Evolutionary conservation across 768 basidiomycete species (phyloP).

Genomic region (Solioccasus polychromus): DNA sequence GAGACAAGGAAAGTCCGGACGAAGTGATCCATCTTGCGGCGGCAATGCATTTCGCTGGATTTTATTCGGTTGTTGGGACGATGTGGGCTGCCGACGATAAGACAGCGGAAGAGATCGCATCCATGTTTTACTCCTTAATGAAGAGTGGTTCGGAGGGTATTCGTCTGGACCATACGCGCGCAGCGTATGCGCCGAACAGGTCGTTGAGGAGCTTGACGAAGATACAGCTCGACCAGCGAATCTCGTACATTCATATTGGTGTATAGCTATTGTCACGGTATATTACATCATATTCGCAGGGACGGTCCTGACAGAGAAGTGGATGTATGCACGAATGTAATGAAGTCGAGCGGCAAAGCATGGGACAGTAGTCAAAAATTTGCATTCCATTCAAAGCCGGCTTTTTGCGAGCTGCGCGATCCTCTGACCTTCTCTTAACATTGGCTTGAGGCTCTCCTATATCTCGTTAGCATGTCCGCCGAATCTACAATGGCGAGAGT

Average conservation of each 20-base stretch:
- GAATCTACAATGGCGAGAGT: neutral
- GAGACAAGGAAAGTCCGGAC: neutral
- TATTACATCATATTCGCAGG: no score
- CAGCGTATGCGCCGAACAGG: neutral
- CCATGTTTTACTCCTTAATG: neutral
- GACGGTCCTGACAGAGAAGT: no score
- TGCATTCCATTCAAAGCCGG: slow-evolving; percentile 19
- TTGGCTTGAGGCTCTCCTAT: slow-evolving; percentile 25
- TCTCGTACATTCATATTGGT: neutral
- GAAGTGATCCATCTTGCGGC: neutral
- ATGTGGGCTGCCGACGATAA: neutral
- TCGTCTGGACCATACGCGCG: neutral
- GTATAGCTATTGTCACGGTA: neutral
- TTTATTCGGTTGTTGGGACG: neutral
- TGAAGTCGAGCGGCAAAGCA: no score
- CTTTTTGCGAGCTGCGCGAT: slow-evolving; percentile 16
- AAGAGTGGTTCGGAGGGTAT: no score
- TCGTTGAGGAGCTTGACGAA: neutral
- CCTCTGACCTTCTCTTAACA: slow-evolving; percentile 23
- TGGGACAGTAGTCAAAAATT: no score
- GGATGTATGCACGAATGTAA: no score
- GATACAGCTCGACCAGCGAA: neutral
- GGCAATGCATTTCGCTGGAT: neutral
- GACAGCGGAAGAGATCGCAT: neutral
- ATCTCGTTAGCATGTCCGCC: neutral